Conservation (phyloP, 2,329 filamentous ascomycete species). For the Exserohilum rostratum region DNA sequence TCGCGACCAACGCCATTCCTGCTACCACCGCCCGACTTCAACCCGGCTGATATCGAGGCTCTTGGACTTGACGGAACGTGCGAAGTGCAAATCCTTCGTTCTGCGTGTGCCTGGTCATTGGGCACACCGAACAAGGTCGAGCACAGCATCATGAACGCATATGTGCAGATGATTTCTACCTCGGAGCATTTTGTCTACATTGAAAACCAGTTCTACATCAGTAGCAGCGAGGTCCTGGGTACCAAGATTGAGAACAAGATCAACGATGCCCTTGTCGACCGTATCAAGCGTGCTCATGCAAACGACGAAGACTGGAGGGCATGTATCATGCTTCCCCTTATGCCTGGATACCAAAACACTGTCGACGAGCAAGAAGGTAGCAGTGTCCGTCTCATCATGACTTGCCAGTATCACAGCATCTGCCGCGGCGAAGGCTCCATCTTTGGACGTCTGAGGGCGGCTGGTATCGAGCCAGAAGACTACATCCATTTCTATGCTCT, state of each 20-base stretch:
- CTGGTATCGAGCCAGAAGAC: constrained; percentile 88
- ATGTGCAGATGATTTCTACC: constrained; percentile 90
- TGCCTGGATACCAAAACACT: constrained; percentile 98
- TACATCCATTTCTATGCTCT: constrained; percentile 96
- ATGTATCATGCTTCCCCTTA: constrained; percentile 87
- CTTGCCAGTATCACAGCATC: constrained; percentile 95
- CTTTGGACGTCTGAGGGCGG: constrained; percentile 79
- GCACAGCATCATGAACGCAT: constrained; percentile 94
- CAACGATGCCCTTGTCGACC: constrained; percentile 90
- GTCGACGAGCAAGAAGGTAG: constrained; percentile 93
- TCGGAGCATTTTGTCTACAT: constrained; percentile 98
- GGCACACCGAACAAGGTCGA: constrained; percentile 84
- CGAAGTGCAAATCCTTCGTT: constrained; percentile 93
- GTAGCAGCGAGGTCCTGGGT: constrained; percentile 85
- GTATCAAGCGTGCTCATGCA: constrained; percentile 81
- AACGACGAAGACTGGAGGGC: constrained; percentile 90
- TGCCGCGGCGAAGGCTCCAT: constrained; percentile 91
- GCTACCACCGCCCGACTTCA: constrained; percentile 90
- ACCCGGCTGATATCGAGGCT: constrained; percentile 80
- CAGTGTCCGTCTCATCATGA: constrained; percentile 93
- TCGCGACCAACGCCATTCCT: constrained; percentile 93
- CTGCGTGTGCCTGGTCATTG: constrained; percentile 88
- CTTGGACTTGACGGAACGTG: constrained; percentile 92
- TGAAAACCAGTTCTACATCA: constrained; percentile 98
- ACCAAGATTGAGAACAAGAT: constrained; percentile 91